phyloP scores from a whole-genome alignment of 768 basidiomycete genomes.

The Kwoniella sp. region DNA sequence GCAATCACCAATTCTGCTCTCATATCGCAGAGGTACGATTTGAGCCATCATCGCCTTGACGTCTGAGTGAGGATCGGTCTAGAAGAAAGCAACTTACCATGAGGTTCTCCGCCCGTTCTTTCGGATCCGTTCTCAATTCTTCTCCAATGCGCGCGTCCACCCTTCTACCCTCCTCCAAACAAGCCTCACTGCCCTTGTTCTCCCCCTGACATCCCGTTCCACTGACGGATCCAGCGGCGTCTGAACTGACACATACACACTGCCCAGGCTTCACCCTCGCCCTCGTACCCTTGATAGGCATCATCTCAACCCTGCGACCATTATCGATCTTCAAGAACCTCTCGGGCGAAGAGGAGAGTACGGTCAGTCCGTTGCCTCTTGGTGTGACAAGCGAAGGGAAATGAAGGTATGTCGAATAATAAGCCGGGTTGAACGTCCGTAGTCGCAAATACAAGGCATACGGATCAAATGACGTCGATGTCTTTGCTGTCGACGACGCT shows the following conservation, averaged over 20 bases:
- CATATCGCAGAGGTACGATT: too few species aligned
- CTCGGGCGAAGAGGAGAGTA: constrained; percentile 87
- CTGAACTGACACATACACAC: constrained; percentile 56
- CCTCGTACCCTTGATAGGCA: constrained; percentile 92
- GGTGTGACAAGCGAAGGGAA: constrained; percentile 45
- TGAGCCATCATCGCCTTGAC: too few species aligned
- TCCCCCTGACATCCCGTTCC: constrained; percentile 66
- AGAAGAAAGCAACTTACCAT: too few species aligned
- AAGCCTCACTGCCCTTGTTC: constrained; percentile 62
- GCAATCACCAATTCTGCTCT: too few species aligned
- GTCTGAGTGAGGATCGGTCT: too few species aligned
- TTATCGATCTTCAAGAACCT: constrained; percentile 73
- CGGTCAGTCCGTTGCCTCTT: constrained; percentile 55
- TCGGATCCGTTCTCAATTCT: constrained; percentile 59
- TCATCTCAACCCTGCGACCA: constrained; percentile 70
- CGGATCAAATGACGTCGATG: constrained; percentile 28
- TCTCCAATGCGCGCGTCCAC: constrained; percentile 42
- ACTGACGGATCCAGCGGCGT: neutral
- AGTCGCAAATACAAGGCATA: constrained; percentile 59
- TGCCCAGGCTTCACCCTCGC: constrained; percentile 56
- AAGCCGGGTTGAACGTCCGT: constrained; percentile 78
- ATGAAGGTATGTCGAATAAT: constrained; percentile 73
- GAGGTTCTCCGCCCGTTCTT: constrained; percentile 93
- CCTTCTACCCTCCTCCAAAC: constrained; percentile 27
- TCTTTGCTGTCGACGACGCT: neutral